Percentiles rank a stretch among this genome's conserved stretches.
Evolutionary conservation across 2,329 filamentous ascomycete genomes (phyloP).

Genomic region (Colletotrichum echinochloae): DNA sequence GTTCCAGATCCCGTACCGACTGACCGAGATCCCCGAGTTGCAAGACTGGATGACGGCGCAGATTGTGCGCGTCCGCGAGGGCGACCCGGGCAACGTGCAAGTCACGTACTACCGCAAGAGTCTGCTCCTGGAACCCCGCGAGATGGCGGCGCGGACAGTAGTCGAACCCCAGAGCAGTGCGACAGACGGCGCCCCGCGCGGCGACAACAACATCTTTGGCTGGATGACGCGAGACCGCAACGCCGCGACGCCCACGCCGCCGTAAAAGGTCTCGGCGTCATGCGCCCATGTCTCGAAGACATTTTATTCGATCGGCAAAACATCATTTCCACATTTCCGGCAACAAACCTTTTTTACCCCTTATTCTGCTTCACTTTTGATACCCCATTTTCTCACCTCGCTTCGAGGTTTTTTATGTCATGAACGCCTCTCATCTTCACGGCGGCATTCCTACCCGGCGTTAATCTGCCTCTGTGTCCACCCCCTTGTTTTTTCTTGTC

Average conservation of each 20-base stretch:
- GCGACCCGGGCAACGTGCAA: conserved; percentile 67
- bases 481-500: conserved; percentile 9
- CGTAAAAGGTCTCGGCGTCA: conserved; percentile 13
- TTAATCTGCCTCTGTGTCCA: conserved; percentile 35
- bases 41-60: conserved; percentile 93
- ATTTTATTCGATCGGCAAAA: conserved; percentile 11
- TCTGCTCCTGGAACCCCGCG: conserved; percentile 82
- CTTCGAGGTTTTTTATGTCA: conserved; percentile 35
- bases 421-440: conserved; percentile 24
- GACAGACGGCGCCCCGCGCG: conserved; percentile 46
- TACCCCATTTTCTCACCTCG: conserved; percentile 47
- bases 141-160: conserved; percentile 54
- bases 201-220: conserved; percentile 60
- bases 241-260: conserved; percentile 37
- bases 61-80: conserved; percentile 78
- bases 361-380: conserved; percentile 48
- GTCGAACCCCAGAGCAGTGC: conserved; percentile 44
- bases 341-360: conserved; percentile 31
- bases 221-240: conserved; percentile 64
- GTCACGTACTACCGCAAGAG: conserved; percentile 83
- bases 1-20: conserved; percentile 92
- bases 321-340: conserved; percentile 34
- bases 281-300: conserved; percentile 12
- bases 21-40: conserved; percentile 86
- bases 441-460: conserved; percentile 15